Evolutionary conservation across 2,329 filamentous ascomycete species (phyloP), one percentile per base, ranked within the genome.

Genomic region (Ascomycota sp.): DNA sequence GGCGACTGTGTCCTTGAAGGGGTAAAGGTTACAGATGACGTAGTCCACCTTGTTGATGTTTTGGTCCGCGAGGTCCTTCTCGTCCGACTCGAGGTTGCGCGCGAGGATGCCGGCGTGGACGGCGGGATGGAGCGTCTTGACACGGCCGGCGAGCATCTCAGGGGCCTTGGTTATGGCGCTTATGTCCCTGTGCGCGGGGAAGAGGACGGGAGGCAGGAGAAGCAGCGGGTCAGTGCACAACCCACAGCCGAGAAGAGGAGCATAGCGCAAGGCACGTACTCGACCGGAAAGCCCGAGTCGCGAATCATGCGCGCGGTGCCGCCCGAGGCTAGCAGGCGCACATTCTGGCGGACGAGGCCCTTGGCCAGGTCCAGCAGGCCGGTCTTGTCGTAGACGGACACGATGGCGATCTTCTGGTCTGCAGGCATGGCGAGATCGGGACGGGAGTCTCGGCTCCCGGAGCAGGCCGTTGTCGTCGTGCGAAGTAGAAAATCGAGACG

Each of bases 341-440:
- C 79, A 71, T 89, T 76, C 49, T 91, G 71, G 63, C 86, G 70
- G 48, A 79, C 69, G 30, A 94, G 70, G 43, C 83, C 83, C 58
- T 92, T 92, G 45, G 83, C 82, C 43, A 94, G 66, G 57, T 94
- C 85, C 41, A 94, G 61, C 41, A 93, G 69, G 36, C 85, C 89
- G 33, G 86, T 95, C 74, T 98, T 98, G 68, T 98, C 82, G 53
- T 89, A 95, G 63, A 95, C 89, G 40, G 86, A 95, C 52, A 98
- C 68, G 50, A 98, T 95, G 41, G 89, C 89, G 64, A 67, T 68
- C 49, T 66, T 62, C 50, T 69, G 66, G 35, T 53, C 45, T 20
- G 38, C 43, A 36, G 52, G 44, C 53, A 56, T 57, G 39, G 36
- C 47, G 39, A 12, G 6, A n/a, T n/a, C n/a, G n/a, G n/a, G n/a